phyloP scores from a whole-genome alignment of 192 early-diverging fungal genomes.

The Linnemannia schmuckeri region DNA sequence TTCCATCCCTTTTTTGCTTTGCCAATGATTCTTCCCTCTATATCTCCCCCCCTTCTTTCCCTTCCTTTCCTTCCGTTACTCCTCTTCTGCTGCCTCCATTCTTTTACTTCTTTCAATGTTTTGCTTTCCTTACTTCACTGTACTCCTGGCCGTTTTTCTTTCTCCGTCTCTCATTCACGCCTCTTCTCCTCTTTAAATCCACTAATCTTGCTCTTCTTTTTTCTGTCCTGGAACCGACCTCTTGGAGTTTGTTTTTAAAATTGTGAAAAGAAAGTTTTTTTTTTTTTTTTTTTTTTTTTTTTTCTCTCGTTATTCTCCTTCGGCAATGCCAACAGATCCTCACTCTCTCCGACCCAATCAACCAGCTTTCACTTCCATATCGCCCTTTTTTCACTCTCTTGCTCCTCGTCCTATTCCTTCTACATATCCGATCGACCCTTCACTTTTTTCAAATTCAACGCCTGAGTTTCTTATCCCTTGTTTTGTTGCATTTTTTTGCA shows the following conservation, averaged over 20 bases:
- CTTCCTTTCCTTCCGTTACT: background rate
- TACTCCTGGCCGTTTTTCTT: background rate
- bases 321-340: background rate
- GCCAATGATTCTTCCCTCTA: background rate
- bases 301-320: background rate
- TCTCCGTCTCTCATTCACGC: background rate
- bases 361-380: background rate
- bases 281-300: background rate
- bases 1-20: background rate
- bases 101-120: background rate
- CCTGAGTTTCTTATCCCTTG: background rate
- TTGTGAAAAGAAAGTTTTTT: background rate
- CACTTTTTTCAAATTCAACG: background rate
- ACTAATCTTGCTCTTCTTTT: background rate
- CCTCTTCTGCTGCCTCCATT: background rate
- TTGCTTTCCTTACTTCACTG: background rate
- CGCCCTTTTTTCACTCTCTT: background rate
- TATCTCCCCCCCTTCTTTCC: too few relatives aligned
- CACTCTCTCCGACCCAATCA: background rate
- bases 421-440: background rate
- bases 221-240: background rate
- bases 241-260: background rate
- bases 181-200: background rate
- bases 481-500: background rate
- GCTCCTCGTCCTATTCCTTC: background rate